Evolutionary conservation across 2,329 filamentous ascomycete genomes (phyloP).

Genomic region (Coccinonectria pachysandricola): DNA sequence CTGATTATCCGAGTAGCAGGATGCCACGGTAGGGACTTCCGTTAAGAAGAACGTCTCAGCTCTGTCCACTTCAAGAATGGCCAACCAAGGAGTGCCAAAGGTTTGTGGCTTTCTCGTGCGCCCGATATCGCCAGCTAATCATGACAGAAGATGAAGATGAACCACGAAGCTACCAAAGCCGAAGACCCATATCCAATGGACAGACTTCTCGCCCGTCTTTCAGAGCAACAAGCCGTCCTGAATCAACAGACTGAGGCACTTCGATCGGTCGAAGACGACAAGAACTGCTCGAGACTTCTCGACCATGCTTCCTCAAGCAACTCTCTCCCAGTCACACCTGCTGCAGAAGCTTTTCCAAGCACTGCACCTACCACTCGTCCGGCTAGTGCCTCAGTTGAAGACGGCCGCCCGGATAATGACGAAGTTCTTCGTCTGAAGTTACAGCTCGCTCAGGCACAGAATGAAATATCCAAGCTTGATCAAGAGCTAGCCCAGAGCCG

Average conservation of each 20-base stretch:
- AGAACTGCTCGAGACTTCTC: conserved; percentile 23
- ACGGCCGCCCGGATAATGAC: conserved; percentile 32
- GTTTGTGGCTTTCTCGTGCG: conserved; percentile 22
- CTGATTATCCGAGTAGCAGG: conserved; percentile 10
- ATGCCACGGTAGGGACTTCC: conserved; percentile 7
- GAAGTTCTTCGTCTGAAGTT: conserved; percentile 60
- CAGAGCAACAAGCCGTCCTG: conserved; percentile 57
- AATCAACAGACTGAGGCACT: conserved; percentile 48
- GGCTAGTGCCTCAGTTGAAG: conserved; percentile 39
- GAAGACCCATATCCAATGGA: conserved; percentile 51
- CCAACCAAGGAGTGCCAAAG: conserved; percentile 45
- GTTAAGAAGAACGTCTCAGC: conserved; percentile 35
- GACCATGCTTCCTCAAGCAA: conserved; percentile 44
- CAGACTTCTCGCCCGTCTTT: conserved; percentile 60
- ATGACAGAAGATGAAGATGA: conserved; percentile 37
- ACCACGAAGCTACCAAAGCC: conserved; percentile 28
- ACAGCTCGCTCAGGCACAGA: conserved; percentile 61
- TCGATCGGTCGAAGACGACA: conserved; percentile 30
- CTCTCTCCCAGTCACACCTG: conserved; percentile 54
- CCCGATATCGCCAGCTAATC: conserved; percentile 11
- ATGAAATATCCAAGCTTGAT: conserved; percentile 60
- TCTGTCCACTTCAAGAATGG: conserved; percentile 43
- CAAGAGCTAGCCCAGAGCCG: conserved; percentile 59
- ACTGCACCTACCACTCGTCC: conserved; percentile 41
- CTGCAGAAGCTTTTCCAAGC: conserved; percentile 41